Conservation (phyloP, 495 filamentous ascomycete genomes). For the Lichenothelia convexa region DNA sequence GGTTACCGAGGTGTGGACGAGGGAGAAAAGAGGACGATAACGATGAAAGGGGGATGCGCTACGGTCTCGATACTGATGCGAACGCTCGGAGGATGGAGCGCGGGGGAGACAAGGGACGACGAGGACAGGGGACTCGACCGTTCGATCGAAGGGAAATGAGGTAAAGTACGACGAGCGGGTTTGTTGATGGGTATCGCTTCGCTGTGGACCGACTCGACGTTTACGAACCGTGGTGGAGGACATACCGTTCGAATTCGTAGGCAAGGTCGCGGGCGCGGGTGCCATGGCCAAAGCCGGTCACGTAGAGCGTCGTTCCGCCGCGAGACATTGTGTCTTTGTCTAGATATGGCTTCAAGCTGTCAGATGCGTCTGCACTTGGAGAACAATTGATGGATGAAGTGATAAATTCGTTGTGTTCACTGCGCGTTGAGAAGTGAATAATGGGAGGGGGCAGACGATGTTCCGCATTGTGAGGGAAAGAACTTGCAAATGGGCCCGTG, state of each 20-base stretch:
- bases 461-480: too few species aligned
- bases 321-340: too few species aligned
- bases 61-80: neutral
- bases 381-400: too few species aligned
- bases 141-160: conserved; percentile 5
- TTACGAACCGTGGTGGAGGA: conserved; percentile 27
- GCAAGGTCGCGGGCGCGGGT: conserved; percentile 98
- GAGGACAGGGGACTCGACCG: neutral
- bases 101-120: neutral
- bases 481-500: too few species aligned
- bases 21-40: neutral
- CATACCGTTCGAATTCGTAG: conserved; percentile 99
- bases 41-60: neutral
- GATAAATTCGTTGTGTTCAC: too few species aligned
- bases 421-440: too few species aligned
- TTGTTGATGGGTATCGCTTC: conserved; percentile 11
- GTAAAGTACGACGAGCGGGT: conserved; percentile 1
- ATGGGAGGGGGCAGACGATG: too few species aligned
- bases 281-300: conserved; percentile 93
- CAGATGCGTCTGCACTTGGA: too few species aligned
- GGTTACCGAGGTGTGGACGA: neutral
- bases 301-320: conserved; percentile 85
- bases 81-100: neutral
- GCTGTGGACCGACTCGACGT: too few species aligned
- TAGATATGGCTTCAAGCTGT: too few species aligned